Evolutionary conservation across 129 eudicot genomes (phyloP), one percentile per base, ranked within the genome.

Genomic region (Lactuca sativa): DNA sequence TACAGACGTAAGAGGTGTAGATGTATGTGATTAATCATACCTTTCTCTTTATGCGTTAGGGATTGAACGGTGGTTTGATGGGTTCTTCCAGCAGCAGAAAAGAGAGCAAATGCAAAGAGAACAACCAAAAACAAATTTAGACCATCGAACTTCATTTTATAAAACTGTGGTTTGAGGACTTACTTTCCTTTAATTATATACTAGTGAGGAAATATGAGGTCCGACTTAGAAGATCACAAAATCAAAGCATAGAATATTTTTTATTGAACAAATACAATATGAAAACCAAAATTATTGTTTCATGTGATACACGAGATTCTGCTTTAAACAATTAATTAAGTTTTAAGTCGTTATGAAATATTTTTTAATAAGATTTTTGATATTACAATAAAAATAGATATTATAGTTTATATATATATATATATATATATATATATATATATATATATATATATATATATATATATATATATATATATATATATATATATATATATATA

Each of bases 61-160:
- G 56, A 32, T 32, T 13, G 56, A 36, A 58, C 33, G 13, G 56
- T 41, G 25, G 66, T 43, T 21, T 14, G 74, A 70, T 30, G 74
- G 44, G 41, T 41, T 32, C 57, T 57, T 32, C 16, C 56, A 3
- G 57, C 75, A 25, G 66, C 33, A 7, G 58, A 58, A 58, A 70
- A n/a, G 56, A 70, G 33, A 65, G 58, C 44, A 31, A 43, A 10
- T 70, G 67, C 32, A 43, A 31, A 47, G 47, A 70, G 34, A 70
- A 70, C 66, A 48, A 58, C 44, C 58, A 70, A 13, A 10, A 70
- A 70, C 75, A 70, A 70, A 40, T 12, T 58, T 41, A 52, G 10
- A 53, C 49, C 62, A 34, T 2, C 30, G 32, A 5, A 32, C 66
- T 70, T 70, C 75, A 58, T 70, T 43, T 58, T 70, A 17, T 5